phyloP scores from a whole-genome alignment of 2,329 filamentous ascomycete genomes.

The Trichophyton mentagrophytes region DNA sequence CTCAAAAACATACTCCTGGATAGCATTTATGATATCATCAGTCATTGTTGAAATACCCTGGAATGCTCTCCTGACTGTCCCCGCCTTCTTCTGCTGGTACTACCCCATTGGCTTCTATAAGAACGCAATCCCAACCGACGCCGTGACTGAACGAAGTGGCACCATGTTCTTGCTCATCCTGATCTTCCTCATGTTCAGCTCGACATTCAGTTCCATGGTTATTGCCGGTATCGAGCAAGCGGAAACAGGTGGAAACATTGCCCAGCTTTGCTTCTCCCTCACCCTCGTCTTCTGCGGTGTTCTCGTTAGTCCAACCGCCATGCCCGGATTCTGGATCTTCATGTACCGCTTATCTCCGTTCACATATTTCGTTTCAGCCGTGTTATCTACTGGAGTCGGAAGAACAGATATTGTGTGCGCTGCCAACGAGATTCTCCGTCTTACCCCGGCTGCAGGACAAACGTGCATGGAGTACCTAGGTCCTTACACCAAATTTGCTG shows the following conservation, averaged over 20 bases:
- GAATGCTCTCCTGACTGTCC: slow-evolving; percentile 47
- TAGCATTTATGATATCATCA: slow-evolving; percentile 55
- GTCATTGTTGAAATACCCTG: slow-evolving; percentile 60
- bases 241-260: slow-evolving; percentile 53
- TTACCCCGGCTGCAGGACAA: slow-evolving; percentile 43
- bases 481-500: slow-evolving; percentile 25
- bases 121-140: slow-evolving; percentile 29
- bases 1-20: slow-evolving; percentile 63
- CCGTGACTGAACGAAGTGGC: slow-evolving; percentile 43
- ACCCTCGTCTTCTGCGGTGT: slow-evolving; percentile 46
- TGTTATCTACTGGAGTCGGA: slow-evolving; percentile 26
- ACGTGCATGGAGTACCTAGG: slow-evolving; percentile 46
- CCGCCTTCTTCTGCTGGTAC: slow-evolving; percentile 56
- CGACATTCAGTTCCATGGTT: slow-evolving; percentile 60
- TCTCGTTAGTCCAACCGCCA: slow-evolving; percentile 39
- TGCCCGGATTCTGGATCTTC: slow-evolving; percentile 65
- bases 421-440: slow-evolving; percentile 22
- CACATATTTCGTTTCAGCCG: slow-evolving; percentile 44
- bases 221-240: slow-evolving; percentile 58
- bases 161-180: slow-evolving; percentile 54
- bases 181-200: slow-evolving; percentile 57
- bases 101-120: slow-evolving; percentile 45
- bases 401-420: slow-evolving; percentile 23
- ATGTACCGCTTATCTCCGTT: slow-evolving; percentile 60
- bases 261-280: slow-evolving; percentile 47